Percentiles rank a stretch among this genome's conserved stretches.
phyloP scores from a whole-genome alignment of 352 stramenopile species.

The Phytopythium aichiense region DNA sequence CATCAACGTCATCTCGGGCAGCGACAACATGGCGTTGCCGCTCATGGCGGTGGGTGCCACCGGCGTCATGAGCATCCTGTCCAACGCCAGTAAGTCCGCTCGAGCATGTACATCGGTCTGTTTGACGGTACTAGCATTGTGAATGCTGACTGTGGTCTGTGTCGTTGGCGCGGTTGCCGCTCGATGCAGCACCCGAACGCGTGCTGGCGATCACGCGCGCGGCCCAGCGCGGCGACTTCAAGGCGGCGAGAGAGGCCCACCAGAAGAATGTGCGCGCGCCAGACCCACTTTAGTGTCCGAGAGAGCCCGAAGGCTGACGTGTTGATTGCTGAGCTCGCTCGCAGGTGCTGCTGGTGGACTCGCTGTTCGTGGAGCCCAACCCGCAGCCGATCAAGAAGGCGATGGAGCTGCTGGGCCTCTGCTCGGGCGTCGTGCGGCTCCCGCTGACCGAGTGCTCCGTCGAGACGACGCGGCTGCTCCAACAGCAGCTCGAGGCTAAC shows the following conservation, averaged over 20 bases:
- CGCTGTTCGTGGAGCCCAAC: slow-evolving; percentile 78
- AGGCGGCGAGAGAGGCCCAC: slow-evolving; percentile 59
- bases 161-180: too few species aligned
- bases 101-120: not conserved
- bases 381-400: slow-evolving; percentile 74
- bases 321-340: not conserved
- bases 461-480: slow-evolving; percentile 41
- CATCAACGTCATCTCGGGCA: slow-evolving; percentile 83
- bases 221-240: slow-evolving; percentile 69
- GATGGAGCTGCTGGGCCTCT: slow-evolving; percentile 67
- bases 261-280: slow-evolving; percentile 47
- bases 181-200: slow-evolving; percentile 41
- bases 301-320: not conserved
- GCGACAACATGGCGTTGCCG: slow-evolving; percentile 83
- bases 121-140: not conserved
- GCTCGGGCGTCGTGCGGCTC: slow-evolving; percentile 36
- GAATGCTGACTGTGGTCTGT: not conserved
- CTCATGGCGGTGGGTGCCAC: slow-evolving; percentile 82
- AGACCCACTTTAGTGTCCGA: not conserved
- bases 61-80: slow-evolving; percentile 88
- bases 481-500: slow-evolving; percentile 39
- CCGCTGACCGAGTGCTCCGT: slow-evolving; percentile 44
- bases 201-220: slow-evolving; percentile 73
- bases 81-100: slow-evolving; percentile 51
- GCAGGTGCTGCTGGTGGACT: slow-evolving; percentile 56